Percentiles rank a stretch among this genome's conserved stretches.
Evolutionary conservation across 2,329 filamentous ascomycete genomes (phyloP).

Genomic region (Tolypocladium tundrense): DNA sequence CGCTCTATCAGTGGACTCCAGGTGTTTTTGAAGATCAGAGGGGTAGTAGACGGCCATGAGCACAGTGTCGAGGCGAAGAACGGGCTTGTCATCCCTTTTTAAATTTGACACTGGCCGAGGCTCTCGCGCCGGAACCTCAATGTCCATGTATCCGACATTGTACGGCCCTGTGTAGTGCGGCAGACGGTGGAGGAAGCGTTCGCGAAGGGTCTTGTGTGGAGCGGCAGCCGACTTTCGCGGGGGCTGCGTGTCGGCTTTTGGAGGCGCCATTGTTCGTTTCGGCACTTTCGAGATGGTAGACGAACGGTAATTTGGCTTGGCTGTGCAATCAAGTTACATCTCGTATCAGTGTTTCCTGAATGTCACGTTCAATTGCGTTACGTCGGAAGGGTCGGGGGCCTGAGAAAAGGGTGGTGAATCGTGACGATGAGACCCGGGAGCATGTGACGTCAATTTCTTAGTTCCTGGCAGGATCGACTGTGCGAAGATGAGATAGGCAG

Average conservation of each 20-base stretch:
- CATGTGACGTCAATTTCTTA: neutral
- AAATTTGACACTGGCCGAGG: slow-evolving; percentile 29
- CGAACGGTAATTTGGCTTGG: neutral
- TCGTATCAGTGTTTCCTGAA: neutral
- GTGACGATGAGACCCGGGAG: neutral
- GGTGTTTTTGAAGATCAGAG: slow-evolving; percentile 26
- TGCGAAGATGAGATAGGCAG: neutral
- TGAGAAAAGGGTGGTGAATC: too few species aligned
- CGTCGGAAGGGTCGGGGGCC: neutral
- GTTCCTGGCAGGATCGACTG: neutral
- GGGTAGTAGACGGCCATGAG: slow-evolving; percentile 59
- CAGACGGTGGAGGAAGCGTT: slow-evolving; percentile 35
- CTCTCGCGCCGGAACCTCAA: slow-evolving; percentile 47
- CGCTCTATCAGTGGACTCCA: slow-evolving; percentile 15
- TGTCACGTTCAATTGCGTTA: neutral
- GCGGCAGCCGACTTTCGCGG: slow-evolving; percentile 10
- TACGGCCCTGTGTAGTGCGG: slow-evolving; percentile 56
- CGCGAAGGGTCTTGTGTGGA: slow-evolving; percentile 21
- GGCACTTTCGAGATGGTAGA: neutral
- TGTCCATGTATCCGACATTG: slow-evolving; percentile 57
- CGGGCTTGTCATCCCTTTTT: slow-evolving; percentile 25
- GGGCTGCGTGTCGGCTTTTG: slow-evolving; percentile 1
- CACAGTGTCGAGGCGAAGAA: slow-evolving; percentile 41
- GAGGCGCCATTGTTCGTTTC: neutral
- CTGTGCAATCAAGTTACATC: neutral